phyloP scores from a whole-genome alignment of 345 rosid species.

The Brassica cretica region DNA sequence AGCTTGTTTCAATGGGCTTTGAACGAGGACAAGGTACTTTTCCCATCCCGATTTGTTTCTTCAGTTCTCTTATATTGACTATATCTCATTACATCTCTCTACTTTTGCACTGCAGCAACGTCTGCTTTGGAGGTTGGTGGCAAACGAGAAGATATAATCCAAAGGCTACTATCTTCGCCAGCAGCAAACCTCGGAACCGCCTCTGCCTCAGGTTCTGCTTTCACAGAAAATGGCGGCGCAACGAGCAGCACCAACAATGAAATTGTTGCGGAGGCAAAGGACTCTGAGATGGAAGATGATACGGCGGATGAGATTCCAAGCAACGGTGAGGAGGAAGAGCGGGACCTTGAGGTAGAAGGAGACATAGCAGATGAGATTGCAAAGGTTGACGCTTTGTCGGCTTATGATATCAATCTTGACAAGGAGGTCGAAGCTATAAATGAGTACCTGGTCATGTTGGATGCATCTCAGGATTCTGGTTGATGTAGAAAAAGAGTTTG shows the following conservation, averaged over 20 bases:
- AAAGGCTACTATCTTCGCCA: constrained; percentile 47
- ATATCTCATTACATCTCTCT: background rate
- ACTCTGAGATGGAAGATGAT: constrained; percentile 74
- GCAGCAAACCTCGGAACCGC: constrained; percentile 25
- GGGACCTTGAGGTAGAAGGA: constrained; percentile 79
- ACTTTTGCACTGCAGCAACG: constrained; percentile 46
- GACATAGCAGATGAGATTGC: constrained; percentile 65
- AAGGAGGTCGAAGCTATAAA: constrained; percentile 73
- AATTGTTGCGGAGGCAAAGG: constrained; percentile 37
- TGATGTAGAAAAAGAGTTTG: constrained; percentile 5
- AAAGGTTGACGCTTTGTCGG: constrained; percentile 55
- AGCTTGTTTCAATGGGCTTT: constrained; percentile 89
- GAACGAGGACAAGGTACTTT: constrained; percentile 66
- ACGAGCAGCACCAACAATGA: constrained; percentile 15
- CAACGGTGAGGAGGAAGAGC: constrained; percentile 32
- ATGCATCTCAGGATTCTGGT: constrained; percentile 42
- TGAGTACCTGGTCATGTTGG: constrained; percentile 63
- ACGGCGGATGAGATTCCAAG: constrained; percentile 46
- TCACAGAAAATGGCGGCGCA: background rate
- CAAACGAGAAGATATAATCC: constrained; percentile 51
- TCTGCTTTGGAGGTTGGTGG: constrained; percentile 59
- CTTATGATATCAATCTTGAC: constrained; percentile 72
- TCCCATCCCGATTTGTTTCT: background rate
- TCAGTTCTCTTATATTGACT: background rate
- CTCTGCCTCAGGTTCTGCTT: constrained; percentile 2